Conservation (phyloP, 2,329 filamentous ascomycete genomes). For the Colletotrichum godetiae region DNA sequence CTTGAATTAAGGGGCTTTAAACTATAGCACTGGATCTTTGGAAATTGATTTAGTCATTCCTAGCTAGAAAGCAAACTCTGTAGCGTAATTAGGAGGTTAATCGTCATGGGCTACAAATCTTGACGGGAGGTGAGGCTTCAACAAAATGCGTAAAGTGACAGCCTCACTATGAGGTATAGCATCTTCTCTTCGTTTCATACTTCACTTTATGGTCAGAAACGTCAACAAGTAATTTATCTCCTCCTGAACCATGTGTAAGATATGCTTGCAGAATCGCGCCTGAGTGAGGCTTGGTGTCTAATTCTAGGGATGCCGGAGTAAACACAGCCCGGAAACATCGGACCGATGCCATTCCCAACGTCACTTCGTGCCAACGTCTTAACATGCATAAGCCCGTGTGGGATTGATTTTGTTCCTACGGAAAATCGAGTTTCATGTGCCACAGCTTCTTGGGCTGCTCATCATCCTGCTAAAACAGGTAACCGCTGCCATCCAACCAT, state of each 20-base stretch:
- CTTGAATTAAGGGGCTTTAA: neutral
- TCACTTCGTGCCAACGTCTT: constrained; percentile 6
- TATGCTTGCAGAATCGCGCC: neutral
- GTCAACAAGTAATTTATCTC: no score
- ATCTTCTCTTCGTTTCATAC: no score
- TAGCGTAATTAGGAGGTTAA: neutral
- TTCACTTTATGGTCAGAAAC: no score
- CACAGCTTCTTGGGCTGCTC: neutral
- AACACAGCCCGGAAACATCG: neutral
- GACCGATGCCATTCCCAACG: neutral
- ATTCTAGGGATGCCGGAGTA: neutral
- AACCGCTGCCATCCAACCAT: neutral
- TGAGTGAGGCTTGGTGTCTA: neutral
- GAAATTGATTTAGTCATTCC: neutral
- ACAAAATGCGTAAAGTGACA: neutral
- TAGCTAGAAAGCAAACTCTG: neutral
- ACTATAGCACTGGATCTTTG: neutral
- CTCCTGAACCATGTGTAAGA: neutral
- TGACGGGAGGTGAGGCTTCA: neutral
- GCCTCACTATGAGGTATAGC: no score
- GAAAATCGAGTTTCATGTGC: constrained; percentile 9
- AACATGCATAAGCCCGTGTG: neutral
- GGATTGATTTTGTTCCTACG: neutral
- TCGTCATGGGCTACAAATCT: neutral
- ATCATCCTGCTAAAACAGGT: neutral